phyloP scores from a whole-genome alignment of 164 flowering plant species.

The Dillenia suffruticosa region DNA sequence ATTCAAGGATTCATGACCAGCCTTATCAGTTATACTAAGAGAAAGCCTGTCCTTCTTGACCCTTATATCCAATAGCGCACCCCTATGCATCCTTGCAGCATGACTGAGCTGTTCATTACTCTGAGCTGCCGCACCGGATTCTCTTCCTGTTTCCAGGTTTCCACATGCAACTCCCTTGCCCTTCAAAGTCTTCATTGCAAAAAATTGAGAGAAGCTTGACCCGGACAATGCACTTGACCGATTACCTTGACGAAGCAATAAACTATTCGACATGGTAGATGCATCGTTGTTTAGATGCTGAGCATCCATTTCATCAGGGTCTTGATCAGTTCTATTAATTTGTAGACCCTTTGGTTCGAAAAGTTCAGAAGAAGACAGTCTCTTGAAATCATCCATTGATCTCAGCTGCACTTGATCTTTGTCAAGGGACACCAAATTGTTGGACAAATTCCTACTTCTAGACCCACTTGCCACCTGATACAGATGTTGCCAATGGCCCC shows the following conservation, averaged over 20 bases:
- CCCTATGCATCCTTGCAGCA: constrained; percentile 21
- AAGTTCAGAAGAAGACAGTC: constrained; percentile 23
- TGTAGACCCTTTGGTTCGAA: constrained; percentile 20
- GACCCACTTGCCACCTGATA: constrained; percentile 46
- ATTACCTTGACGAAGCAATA: constrained; percentile 37
- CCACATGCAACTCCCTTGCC: constrained; percentile 62
- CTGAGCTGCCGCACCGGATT: constrained; percentile 19
- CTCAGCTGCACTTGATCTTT: constrained; percentile 15
- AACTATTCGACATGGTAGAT: constrained; percentile 15
- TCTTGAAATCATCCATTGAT: constrained; percentile 25
- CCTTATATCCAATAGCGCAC: constrained; percentile 20
- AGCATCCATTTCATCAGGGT: constrained; percentile 11
- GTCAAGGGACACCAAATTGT: constrained; percentile 17
- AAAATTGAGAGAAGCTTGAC: constrained; percentile 75
- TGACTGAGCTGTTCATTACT: constrained; percentile 18
- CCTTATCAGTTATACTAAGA: no score
- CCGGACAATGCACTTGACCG: constrained; percentile 62
- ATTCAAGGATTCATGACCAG: constrained; percentile 1
- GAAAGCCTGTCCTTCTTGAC: constrained; percentile 9
- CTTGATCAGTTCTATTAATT: constrained; percentile 15
- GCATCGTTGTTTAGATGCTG: constrained; percentile 18
- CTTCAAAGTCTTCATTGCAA: constrained; percentile 59
- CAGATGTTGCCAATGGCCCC: constrained; percentile 45
- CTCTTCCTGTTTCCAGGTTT: constrained; percentile 25
- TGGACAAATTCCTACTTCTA: constrained; percentile 28